Conservation (phyloP, 306 rosid genomes). For the Aeschynomene evenia region DNA sequence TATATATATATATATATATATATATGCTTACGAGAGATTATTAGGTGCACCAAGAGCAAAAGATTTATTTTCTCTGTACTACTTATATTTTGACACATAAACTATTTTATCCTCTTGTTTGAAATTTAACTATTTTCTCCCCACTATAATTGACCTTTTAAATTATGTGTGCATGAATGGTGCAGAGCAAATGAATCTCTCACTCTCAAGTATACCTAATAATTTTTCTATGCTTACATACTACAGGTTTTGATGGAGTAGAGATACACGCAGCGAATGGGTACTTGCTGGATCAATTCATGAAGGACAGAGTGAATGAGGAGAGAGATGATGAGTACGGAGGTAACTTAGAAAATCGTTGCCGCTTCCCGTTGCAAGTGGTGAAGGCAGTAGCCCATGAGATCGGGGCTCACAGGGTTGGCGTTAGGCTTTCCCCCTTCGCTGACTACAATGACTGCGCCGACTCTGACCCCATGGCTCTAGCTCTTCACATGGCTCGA, state of each 20-base stretch:
- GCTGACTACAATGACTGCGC: conserved; percentile 42
- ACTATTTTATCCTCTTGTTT: too few species aligned
- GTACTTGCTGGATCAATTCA: conserved; percentile 44
- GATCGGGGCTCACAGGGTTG: conserved; percentile 60
- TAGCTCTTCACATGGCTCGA: conserved; percentile 47
- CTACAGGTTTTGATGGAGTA: conserved; percentile 46
- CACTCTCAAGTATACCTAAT: too few species aligned
- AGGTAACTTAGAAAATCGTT: conserved; percentile 52
- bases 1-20: too few species aligned
- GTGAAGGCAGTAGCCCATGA: conserved; percentile 49
- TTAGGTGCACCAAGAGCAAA: too few species aligned
- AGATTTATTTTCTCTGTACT: too few species aligned
- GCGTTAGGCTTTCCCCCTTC: conserved; percentile 68
- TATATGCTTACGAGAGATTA: too few species aligned
- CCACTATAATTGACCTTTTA: too few species aligned
- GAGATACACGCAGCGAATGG: conserved; percentile 49
- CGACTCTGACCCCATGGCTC: conserved; percentile 59
- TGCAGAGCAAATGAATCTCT: too few species aligned
- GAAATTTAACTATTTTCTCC: too few species aligned
- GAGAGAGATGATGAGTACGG: conserved; percentile 43
- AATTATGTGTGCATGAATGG: too few species aligned
- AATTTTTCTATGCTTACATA: too few species aligned
- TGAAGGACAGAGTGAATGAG: conserved; percentile 40
- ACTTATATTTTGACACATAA: too few species aligned
- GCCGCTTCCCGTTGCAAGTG: conserved; percentile 57